Percentiles rank a stretch among this genome's conserved stretches.
Conservation (phyloP, 768 basidiomycete genomes). For the Russula compacta region DNA sequence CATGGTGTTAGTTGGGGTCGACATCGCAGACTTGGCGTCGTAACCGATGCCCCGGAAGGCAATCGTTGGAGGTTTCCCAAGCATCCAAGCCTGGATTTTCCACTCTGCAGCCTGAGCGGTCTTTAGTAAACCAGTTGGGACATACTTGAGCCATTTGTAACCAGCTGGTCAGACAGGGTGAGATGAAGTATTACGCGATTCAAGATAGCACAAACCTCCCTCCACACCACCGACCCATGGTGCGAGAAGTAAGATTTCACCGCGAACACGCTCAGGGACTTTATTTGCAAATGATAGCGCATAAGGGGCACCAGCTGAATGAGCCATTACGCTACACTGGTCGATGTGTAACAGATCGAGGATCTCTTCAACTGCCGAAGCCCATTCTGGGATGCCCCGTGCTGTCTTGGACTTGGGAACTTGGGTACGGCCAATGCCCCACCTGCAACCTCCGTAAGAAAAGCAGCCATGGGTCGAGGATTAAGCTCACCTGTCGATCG, state of each 20-base stretch:
- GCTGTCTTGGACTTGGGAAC: constrained; percentile 52
- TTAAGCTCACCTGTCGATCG: constrained; percentile 71
- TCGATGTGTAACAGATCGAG: constrained; percentile 70
- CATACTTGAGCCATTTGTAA: constrained; percentile 96
- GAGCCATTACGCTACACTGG: constrained; percentile 85
- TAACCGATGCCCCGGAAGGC: constrained; percentile 84
- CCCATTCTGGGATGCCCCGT: constrained; percentile 85
- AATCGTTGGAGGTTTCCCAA: constrained; percentile 87
- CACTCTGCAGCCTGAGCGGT: constrained; percentile 96
- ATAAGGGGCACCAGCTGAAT: constrained; percentile 93
- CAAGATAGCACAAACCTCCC: constrained; percentile 48
- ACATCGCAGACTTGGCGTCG: constrained; percentile 30
- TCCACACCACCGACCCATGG: constrained; percentile 96
- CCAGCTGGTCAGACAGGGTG: constrained; percentile 39
- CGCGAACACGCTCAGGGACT: constrained; percentile 63
- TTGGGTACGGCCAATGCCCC: constrained; percentile 89
- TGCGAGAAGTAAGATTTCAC: constrained; percentile 81
- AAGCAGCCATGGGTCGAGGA: neutral
- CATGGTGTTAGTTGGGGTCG: constrained; percentile 16
- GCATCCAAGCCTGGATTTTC: constrained; percentile 95
- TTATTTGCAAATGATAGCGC: constrained; percentile 81
- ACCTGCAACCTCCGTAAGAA: constrained; percentile 37
- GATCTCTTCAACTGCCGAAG: constrained; percentile 81
- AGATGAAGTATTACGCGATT: constrained; percentile 10
- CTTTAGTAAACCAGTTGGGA: constrained; percentile 86